A percentile compares a stretch with the other conserved stretches of the same genome.
Conservation (phyloP, 208 protist species). For the Acanthamoeba healyi region DNA sequence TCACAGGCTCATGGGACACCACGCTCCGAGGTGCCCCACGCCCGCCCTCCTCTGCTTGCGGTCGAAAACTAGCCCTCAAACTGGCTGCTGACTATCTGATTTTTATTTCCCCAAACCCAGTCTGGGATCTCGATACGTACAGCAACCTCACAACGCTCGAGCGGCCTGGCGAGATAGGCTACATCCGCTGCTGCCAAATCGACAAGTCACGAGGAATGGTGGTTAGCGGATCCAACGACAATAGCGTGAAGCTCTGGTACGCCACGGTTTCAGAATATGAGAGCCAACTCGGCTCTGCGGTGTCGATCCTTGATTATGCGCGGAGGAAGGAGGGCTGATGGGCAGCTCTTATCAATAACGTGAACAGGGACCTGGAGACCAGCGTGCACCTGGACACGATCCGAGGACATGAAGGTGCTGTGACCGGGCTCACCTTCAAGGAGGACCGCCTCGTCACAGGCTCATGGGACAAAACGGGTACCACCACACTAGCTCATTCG, state of each 20-base stretch:
- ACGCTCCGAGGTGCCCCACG: background rate
- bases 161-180: slow-evolving; percentile 33
- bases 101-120: background rate
- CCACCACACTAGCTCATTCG: too few species aligned
- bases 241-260: slow-evolving; percentile 48
- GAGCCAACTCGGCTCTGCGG: too few species aligned
- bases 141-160: background rate
- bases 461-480: slow-evolving; percentile 43
- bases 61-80: background rate
- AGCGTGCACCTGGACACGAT: background rate
- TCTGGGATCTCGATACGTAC: slow-evolving; percentile 37
- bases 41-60: background rate
- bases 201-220: slow-evolving; percentile 33
- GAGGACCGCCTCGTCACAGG: slow-evolving; percentile 32
- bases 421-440: slow-evolving; percentile 9
- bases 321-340: too few species aligned
- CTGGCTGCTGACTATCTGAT: too few species aligned
- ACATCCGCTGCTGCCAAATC: slow-evolving; percentile 51
- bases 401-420: slow-evolving; percentile 33
- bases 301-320: too few species aligned
- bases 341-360: background rate
- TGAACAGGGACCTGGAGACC: slow-evolving; percentile 33
- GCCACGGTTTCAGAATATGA: background rate
- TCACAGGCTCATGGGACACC: slow-evolving; percentile 52
- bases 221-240: slow-evolving; percentile 49